Base-by-base conservation (phyloP, 345 rosid species). In the Citrus sp. region DNA sequence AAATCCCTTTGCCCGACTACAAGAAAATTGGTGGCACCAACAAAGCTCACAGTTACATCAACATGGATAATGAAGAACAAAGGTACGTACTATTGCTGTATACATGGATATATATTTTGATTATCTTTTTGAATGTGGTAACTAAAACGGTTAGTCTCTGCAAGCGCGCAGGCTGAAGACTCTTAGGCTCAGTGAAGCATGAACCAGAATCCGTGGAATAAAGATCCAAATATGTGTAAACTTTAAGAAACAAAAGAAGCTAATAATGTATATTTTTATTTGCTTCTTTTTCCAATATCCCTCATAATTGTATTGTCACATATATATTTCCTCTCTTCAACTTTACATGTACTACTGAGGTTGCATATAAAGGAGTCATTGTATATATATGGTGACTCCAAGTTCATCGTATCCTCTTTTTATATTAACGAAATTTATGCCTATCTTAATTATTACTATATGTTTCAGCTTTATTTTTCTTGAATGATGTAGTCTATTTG, bases 1-100 rank as follows among this genome's bases (percentile, higher is more conserved):
- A 80, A n/a, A 76, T 85, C 19, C 89, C 89, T 34, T 67, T 88
- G 71, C 91, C 91, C 28, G 76, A 79, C 56, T 88, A 88, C 78
- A 80, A 67, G 71, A 88, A 87, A 75, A 35, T 59, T 70, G 80
- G 75, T 1, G 56, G 65, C n/a, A 25, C n/a, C 68, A 67, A 22
- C 77, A 68, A 75, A 22, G 73, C 49, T 10, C 70, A 46, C 75
- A 63, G 25, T n/a, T 84, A 24, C 84, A 46, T 12, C 51, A 46
- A 46, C 51, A 46, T 80, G 49, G 86, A 88, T 46, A 12, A 46
- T 12, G 86, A 77, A 59, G 84, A 85, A 37, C 80, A 86, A 75
- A 81, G 82, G 87, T 78, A 70, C 18, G 7, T 6, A 6, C 58
- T 32, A 21, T 7, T 7, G 0, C 49, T 67, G 0, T 37, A 18